Conservation (phyloP, 495 filamentous ascomycete species). For the Penicillium cinerascens region DNA sequence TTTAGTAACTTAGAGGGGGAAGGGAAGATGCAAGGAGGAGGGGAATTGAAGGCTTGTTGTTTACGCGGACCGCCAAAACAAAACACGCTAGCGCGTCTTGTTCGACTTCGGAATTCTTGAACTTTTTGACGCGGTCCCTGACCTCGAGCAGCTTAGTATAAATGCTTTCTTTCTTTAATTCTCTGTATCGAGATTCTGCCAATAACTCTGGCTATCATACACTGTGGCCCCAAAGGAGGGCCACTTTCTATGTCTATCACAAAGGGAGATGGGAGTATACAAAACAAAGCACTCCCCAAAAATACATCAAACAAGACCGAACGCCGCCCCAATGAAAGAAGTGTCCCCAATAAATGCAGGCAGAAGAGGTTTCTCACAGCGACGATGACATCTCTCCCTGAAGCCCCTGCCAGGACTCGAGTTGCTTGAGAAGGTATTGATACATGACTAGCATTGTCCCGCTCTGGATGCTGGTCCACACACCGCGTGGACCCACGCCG, state of each 20-base stretch:
- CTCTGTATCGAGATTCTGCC: not conserved
- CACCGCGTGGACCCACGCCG: constrained; percentile 84
- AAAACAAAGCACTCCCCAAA: not conserved
- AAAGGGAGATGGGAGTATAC: constrained; percentile 7
- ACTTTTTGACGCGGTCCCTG: not conserved
- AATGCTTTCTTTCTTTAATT: not conserved
- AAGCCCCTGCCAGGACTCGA: constrained; percentile 50
- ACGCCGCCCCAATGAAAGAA: constrained; percentile 30
- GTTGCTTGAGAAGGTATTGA: constrained; percentile 75
- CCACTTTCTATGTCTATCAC: constrained; percentile 6
- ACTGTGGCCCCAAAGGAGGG: not conserved
- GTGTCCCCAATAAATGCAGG: constrained; percentile 11
- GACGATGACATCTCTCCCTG: constrained; percentile 25
- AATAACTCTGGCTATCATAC: constrained; percentile 7
- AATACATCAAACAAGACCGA: constrained; percentile 12
- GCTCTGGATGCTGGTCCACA: constrained; percentile 98
- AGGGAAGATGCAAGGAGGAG: constrained; percentile 24
- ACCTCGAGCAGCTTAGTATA: not conserved
- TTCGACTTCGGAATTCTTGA: not conserved
- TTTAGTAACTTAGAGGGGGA: constrained; percentile 3
- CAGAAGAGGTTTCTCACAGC: constrained; percentile 17
- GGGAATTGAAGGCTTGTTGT: constrained; percentile 21
- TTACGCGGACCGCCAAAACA: constrained; percentile 36
- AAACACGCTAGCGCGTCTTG: constrained; percentile 30
- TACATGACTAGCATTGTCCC: constrained; percentile 97